phyloP scores from a whole-genome alignment of 345 rosid genomes.

The Citrus medica region DNA sequence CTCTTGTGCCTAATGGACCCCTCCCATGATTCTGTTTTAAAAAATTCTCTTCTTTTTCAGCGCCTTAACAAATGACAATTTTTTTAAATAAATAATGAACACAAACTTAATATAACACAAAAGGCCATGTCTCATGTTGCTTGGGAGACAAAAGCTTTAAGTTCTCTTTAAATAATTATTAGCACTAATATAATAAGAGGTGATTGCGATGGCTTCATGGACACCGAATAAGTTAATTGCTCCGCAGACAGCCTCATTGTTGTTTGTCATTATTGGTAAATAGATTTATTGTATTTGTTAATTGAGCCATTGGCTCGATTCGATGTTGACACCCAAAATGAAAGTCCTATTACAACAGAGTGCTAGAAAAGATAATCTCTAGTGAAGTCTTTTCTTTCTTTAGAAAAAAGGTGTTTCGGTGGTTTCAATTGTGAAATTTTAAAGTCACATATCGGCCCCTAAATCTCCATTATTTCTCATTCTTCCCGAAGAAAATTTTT shows the following conservation, averaged over 20 bases:
- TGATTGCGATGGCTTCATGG: constrained; percentile 7
- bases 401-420: too few species aligned
- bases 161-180: not conserved
- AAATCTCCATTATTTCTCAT: too few species aligned
- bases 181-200: not conserved
- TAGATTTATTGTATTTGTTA: not conserved
- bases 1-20: constrained; percentile 38
- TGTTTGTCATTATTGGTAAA: constrained; percentile 3
- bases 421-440: too few species aligned
- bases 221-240: not conserved
- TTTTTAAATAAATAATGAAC: not conserved
- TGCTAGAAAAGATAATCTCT: not conserved
- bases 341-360: not conserved
- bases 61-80: not conserved
- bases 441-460: too few species aligned
- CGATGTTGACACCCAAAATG: not conserved
- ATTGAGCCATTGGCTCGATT: not conserved
- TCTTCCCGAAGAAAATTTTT: too few species aligned
- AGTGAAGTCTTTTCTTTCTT: too few species aligned
- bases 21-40: constrained; percentile 28
- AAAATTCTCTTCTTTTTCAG: constrained; percentile 13
- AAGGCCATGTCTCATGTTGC: constrained; percentile 23
- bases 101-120: constrained; percentile 14
- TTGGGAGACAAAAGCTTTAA: constrained; percentile 6
- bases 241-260: not conserved